Evolutionary conservation across 2,329 filamentous ascomycete genomes (phyloP), one percentile per base, ranked within the genome.

Genomic region (Colletotrichum phormii): DNA sequence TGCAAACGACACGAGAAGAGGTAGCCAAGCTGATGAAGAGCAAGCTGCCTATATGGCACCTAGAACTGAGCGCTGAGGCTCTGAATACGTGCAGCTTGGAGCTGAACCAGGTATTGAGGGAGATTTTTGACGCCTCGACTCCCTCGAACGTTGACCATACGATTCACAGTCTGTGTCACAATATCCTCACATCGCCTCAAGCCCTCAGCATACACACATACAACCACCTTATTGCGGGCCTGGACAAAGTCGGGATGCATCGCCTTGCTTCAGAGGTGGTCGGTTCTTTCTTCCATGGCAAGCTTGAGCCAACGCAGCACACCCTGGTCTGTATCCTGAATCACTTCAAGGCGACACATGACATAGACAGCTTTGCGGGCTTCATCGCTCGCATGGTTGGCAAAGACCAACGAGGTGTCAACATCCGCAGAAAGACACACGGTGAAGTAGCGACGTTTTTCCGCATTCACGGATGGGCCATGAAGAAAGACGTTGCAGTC

Each of bases 141-240:
- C 49, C 24, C 29, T 37, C 55, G 63, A 58, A 71, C 22, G 24
- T 49, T 12, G 24, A 13, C 9, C 4, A 63, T n/a, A 70, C 61
- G 33, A 79, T 86, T 37, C 80, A 78, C n/a, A 86, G 85, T 76
- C 84, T 91, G 64, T 90, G 88, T 80, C 91, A 92, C 81, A 94
- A 94, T 77, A 82, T 97, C 3, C 85, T 94, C 18, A 83, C 90
- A 4, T 90, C 89, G 2, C 80, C 86, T 2, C 84, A 89, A 22
- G 88, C 90, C 0, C 92, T 93, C 0, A 89, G 89, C 74, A 87
- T 93, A 46, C 86, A 90, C 75, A 94, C 91, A 4, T 94, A 91
- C 83, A 95, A 95, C 78, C 87, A 88, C 13, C 85, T 97, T 31
- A 87, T 96, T 3, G 80, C 89, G n/a, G 89, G 89, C n/a, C 90